phyloP scores from a whole-genome alignment of 257 asterid genomes.

The Solanum commersonii region DNA sequence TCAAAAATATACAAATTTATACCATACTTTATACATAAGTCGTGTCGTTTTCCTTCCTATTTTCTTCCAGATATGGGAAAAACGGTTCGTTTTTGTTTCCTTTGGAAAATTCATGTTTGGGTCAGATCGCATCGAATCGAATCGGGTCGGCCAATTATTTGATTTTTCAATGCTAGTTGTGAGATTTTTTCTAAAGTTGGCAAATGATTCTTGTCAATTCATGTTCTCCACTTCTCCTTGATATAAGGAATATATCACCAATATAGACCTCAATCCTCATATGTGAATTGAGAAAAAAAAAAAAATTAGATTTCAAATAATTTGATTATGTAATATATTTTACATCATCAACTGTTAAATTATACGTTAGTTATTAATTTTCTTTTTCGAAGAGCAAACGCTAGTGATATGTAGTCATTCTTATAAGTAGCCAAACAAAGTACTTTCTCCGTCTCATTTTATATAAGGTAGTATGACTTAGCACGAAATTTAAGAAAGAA shows the following conservation, averaged over 20 bases:
- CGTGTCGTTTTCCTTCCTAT: background rate
- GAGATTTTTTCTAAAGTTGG: background rate
- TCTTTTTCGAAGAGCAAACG: background rate
- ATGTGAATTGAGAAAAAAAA: background rate
- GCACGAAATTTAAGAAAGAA: too few species aligned
- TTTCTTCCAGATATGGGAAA: background rate
- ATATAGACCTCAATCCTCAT: background rate
- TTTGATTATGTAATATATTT: background rate
- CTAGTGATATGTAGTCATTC: background rate
- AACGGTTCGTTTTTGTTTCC: background rate
- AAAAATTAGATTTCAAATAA: too few species aligned
- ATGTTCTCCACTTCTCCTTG: background rate
- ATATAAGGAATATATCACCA: background rate
- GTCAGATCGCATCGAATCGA: too few species aligned
- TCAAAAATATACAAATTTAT: too few species aligned
- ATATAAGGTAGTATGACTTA: too few species aligned
- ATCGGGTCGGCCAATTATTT: background rate
- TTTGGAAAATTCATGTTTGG: background rate
- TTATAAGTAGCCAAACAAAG: background rate
- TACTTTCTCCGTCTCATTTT: fast-evolving
- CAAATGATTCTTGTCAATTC: background rate
- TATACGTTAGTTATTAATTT: background rate
- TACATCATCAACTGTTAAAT: background rate
- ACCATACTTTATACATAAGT: too few species aligned
- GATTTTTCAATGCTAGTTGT: background rate